Percentiles rank a stretch among this genome's conserved stretches.
Conservation (phyloP, 768 basidiomycete species). For the Mycena indigotica region DNA sequence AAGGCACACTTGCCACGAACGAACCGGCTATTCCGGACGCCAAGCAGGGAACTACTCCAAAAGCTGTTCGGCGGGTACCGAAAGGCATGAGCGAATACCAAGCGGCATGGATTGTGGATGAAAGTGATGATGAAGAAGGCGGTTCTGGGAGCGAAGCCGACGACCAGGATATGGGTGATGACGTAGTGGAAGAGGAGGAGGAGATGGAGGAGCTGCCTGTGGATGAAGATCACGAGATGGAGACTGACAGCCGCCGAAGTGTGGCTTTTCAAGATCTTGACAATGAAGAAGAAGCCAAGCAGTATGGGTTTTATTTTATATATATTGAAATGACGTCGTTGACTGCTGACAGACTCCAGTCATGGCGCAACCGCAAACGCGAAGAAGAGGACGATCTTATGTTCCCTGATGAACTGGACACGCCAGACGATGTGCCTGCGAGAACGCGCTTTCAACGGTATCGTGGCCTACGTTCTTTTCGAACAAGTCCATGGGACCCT, state of each 20-base stretch:
- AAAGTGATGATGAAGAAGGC: slow-evolving; percentile 60
- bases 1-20: slow-evolving; percentile 33
- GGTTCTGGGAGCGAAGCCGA: slow-evolving; percentile 35
- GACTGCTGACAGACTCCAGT: slow-evolving; percentile 51
- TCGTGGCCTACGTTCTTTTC: slow-evolving; percentile 87
- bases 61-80: slow-evolving; percentile 77
- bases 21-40: slow-evolving; percentile 61
- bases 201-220: slow-evolving; percentile 59
- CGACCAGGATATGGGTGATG: slow-evolving; percentile 44
- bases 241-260: slow-evolving; percentile 52
- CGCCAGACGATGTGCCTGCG: slow-evolving; percentile 82
- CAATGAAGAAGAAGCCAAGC: slow-evolving; percentile 80
- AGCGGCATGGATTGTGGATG: slow-evolving; percentile 94
- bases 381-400: slow-evolving; percentile 80
- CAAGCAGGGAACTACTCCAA: slow-evolving; percentile 72
- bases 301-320: slow-evolving; percentile 53
- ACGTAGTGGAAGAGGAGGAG: slow-evolving; percentile 58
- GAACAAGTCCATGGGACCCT: slow-evolving; percentile 97
- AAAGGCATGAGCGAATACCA: slow-evolving; percentile 98
- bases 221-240: slow-evolving; percentile 58
- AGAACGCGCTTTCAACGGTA: slow-evolving; percentile 86
- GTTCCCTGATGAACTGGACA: slow-evolving; percentile 98
- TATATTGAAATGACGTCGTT: slow-evolving; percentile 11
- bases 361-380: slow-evolving; percentile 68
- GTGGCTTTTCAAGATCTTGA: slow-evolving; percentile 78